Percentiles rank a stretch among this genome's conserved stretches.
phyloP scores from a whole-genome alignment of 257 asterid species.

The Echium plantagineum region DNA sequence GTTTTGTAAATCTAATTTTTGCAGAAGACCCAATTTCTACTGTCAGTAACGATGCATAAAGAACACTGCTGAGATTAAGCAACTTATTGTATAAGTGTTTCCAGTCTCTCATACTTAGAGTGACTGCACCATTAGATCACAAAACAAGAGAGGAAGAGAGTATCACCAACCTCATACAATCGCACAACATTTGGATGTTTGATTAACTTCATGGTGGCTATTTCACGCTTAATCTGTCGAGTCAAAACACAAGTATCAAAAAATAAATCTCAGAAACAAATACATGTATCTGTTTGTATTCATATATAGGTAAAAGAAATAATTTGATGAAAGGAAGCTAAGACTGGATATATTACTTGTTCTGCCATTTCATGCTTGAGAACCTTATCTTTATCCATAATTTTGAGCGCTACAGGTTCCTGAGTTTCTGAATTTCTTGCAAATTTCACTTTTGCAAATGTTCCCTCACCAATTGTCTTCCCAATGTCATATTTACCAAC shows the following conservation, averaged over 20 bases:
- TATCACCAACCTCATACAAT: conserved; percentile 51
- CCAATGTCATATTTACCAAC: conserved; percentile 89
- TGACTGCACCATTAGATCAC: no score
- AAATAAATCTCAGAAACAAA: conserved; percentile 7
- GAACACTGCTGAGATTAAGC: not conserved
- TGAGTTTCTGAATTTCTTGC: conserved; percentile 75
- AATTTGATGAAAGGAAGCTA: not conserved
- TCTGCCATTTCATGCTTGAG: conserved; percentile 93
- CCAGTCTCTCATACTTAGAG: no score
- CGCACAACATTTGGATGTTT: conserved; percentile 80
- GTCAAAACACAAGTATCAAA: conserved; percentile 1
- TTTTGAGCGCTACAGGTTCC: conserved; percentile 73
- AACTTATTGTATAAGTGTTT: no score
- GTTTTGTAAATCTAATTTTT: not conserved
- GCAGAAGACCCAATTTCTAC: not conserved
- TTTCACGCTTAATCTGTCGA: conserved; percentile 77
- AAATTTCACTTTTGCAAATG: conserved; percentile 89
- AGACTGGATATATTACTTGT: conserved; percentile 39
- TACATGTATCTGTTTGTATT: not conserved
- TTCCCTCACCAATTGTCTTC: conserved; percentile 89
- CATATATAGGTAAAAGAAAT: no score
- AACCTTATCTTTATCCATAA: conserved; percentile 85
- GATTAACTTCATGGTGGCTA: conserved; percentile 82
- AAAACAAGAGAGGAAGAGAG: conserved; percentile 1
- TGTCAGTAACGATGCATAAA: not conserved